Percentiles rank a stretch among this genome's conserved stretches.
These are phyloP conservation scores for Plasmodium coatneyi DNA, from an alignment of 169 alveolate species.

Conservation along the genomic window DNA sequence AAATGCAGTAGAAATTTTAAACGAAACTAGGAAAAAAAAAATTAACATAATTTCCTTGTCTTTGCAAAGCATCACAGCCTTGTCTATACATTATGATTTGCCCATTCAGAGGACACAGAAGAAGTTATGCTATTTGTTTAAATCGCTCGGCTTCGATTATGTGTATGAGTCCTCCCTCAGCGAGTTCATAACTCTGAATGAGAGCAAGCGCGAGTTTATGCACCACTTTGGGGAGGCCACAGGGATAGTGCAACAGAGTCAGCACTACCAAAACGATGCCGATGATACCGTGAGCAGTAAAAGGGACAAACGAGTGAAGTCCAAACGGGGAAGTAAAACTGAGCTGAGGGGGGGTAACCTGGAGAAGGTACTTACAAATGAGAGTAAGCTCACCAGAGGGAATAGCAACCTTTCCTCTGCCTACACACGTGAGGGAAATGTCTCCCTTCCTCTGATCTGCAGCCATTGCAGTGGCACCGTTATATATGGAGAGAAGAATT, in stretches of 20 bases:
- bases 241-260: background rate
- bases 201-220: slow-evolving; percentile 70
- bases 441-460: slow-evolving; percentile 82
- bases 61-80: slow-evolving; percentile 87
- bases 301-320: background rate
- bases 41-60: slow-evolving; percentile 84
- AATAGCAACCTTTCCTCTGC: background rate
- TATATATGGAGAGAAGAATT: slow-evolving; percentile 92
- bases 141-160: slow-evolving; percentile 68
- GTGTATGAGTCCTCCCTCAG: slow-evolving; percentile 76
- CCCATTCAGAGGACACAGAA: slow-evolving; percentile 56
- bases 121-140: slow-evolving; percentile 76
- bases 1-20: slow-evolving; percentile 85
- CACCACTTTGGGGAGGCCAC: slow-evolving; percentile 19
- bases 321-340: background rate
- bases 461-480: slow-evolving; percentile 95
- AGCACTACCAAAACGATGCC: background rate
- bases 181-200: slow-evolving; percentile 70
- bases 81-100: slow-evolving; percentile 78
- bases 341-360: background rate
- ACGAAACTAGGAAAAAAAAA: slow-evolving; percentile 49
- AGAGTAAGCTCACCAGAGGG: background rate
- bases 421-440: background rate
- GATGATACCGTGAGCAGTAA: background rate
- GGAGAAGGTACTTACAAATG: background rate